Evolutionary conservation across 176 grass and related monocot species (phyloP), one percentile per base, ranked within the genome.

Genomic region (Pontederia crassipes): DNA sequence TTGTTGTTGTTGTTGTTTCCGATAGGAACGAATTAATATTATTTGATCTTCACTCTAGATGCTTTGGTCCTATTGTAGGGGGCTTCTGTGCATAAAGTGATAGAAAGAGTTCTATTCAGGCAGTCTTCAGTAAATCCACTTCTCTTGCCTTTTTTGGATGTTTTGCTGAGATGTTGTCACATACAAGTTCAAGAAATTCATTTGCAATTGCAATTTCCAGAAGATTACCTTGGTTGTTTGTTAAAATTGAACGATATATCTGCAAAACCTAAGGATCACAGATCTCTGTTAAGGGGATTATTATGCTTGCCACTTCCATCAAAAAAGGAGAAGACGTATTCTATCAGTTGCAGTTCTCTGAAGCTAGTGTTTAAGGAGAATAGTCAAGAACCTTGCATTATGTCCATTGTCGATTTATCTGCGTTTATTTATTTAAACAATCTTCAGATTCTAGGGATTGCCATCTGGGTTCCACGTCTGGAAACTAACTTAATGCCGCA

Each of bases 331-430:
- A 92, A 83, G 64, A 72, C 20, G 27, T 27, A 81, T 70, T 49
- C 52, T 87, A 74, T 87, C 73, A 70, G 54, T 62, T 93, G 83
- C 45, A 48, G 40, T 54, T 17, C 59, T 47, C 66, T 93, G 75
- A 80, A 84, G 16, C 81, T 87, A 57, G 46, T 70, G 61, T 62
- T 87, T 61, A 93, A 87, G 66, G 88, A 87, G 54, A 79, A 93
- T 52, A 67, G 69, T 64, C 56, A 8, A 48, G 49, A 69, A 78
- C 70, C 83, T 17, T 65, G 63, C 20, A 77, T 69, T 66, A 75
- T 49, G 76, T 93, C 80, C 54, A 79, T 84, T 27, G 76, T 67
- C 11, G 80, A 71, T 58, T 14, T 79, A 46, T 84, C 74, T 48
- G 61, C 69, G 73, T 81, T 49, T 40, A 55, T 76, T 61, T 51